Evolutionary conservation across 768 basidiomycete genomes (phyloP), one percentile per base, ranked within the genome.

Genomic region (Neoboletus brunneissimus): DNA sequence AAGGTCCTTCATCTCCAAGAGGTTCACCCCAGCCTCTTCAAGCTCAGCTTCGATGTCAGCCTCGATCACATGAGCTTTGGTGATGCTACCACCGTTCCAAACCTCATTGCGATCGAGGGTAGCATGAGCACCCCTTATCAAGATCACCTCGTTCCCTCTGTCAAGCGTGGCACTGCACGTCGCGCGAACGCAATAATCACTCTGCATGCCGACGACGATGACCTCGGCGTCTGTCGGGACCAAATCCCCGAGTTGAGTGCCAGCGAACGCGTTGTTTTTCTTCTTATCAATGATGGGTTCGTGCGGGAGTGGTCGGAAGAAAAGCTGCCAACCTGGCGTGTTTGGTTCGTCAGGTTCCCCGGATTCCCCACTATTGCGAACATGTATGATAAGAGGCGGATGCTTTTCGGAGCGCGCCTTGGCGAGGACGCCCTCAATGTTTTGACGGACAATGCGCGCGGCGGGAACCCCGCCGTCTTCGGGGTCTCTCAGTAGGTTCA

Each of bases 221-320:
- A 88, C 76, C 74, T 87, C 82, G 15, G 85, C 85, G 31, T 81
- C 77, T 4, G 65, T 51, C 0, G 78, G 75, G 35, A 89, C 72
- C 42, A 84, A 64, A 4, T 78, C 75, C 9, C 70, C 78, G 4
- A 89, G 75, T 12, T 51, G 58, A 20, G 86, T 88, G 12, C 83
- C 83, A 0, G 79, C 76, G 60, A 88, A 89, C 27, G 86, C 85
- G 60, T 88, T 87, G 73, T 84, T 87, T 73, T 85, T 85, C 48
- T 73, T 72, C 73, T 88, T 88, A 72, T 88, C 86, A 45, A 88
- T 61, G 50, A 87, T 74, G 48, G 72, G 66, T 66, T 88, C 87
- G 63, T 75, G 63, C 0, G 77, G 68, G 9, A 76, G 75, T 0
- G 84, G 81, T 18, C 74, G 62, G 70, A 83, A 81, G 53, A 78